Evolutionary conservation across 2,329 filamentous ascomycete genomes (phyloP).

Genomic region (Trichophyton mentagrophytes): DNA sequence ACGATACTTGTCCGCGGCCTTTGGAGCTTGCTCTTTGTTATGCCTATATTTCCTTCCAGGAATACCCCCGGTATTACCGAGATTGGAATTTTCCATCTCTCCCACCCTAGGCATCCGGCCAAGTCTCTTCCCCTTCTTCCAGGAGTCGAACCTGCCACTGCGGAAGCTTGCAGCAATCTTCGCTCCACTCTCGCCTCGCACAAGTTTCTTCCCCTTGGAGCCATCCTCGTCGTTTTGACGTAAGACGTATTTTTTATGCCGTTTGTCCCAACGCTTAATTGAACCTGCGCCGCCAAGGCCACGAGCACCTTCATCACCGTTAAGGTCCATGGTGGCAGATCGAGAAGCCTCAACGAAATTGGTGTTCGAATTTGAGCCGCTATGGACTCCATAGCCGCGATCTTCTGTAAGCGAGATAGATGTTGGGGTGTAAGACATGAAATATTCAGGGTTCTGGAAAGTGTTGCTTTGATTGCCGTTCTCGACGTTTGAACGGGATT

Average conservation of each 20-base stretch:
- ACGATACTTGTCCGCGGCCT: conserved; percentile 81
- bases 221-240: conserved; percentile 91
- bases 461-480: conserved; percentile 25
- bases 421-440: conserved; percentile 90
- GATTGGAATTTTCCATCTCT: conserved; percentile 52
- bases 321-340: conserved; percentile 79
- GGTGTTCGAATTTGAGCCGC: conserved; percentile 47
- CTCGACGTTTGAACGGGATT: conserved; percentile 34
- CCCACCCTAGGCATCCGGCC: conserved; percentile 67
- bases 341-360: conserved; percentile 85
- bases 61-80: conserved; percentile 21
- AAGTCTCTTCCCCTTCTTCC: conserved; percentile 77
- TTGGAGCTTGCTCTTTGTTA: conserved; percentile 75
- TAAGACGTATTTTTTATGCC: conserved; percentile 86
- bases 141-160: conserved; percentile 82
- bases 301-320: conserved; percentile 71
- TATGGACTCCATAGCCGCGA: conserved; percentile 83
- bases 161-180: conserved; percentile 93
- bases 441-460: conserved; percentile 77
- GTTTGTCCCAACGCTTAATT: conserved; percentile 90
- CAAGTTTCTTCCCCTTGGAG: conserved; percentile 60
- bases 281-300: conserved; percentile 65
- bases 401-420: conserved; percentile 73
- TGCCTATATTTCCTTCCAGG: conserved; percentile 61
- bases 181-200: conserved; percentile 80